These are phyloP conservation scores for Hymenoscyphus occultus DNA, from an alignment of 2,329 filamentous ascomycete genomes.

Conservation along the genomic window DNA sequence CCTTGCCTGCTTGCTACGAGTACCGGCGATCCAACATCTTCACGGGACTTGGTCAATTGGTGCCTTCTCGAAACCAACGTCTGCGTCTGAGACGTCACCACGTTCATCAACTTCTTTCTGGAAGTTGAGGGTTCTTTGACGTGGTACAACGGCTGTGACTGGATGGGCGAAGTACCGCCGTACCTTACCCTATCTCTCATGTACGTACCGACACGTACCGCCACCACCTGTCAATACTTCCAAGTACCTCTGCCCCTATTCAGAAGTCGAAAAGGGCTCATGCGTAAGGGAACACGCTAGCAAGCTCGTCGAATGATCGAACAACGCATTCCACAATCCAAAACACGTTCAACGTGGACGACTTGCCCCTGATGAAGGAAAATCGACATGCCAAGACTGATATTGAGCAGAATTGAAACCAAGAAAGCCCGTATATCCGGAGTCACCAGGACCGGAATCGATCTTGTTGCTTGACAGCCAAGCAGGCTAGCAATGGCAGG, in stretches of 20 bases:
- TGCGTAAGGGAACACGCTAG: not conserved
- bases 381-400: not conserved
- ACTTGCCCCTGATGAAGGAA: not conserved
- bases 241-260: not conserved
- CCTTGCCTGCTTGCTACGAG: not conserved
- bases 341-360: slow-evolving; percentile 2
- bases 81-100: slow-evolving; percentile 3
- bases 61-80: not conserved
- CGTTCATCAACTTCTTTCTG: not conserved
- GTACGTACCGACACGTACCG: not conserved
- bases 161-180: not conserved
- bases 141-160: not conserved
- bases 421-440: slow-evolving; percentile 6
- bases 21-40: not conserved
- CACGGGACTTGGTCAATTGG: not conserved
- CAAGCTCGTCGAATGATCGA: not conserved
- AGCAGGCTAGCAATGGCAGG: slow-evolving; percentile 2
- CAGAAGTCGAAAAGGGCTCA: not conserved
- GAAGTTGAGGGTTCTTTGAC: not conserved
- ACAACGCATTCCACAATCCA: not conserved
- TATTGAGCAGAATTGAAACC: slow-evolving; percentile 7
- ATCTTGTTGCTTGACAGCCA: not conserved
- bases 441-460: no score
- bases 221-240: not conserved
- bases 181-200: not conserved